Conservation (phyloP, 768 basidiomycete genomes). For the Tulasnella sp. region DNA sequence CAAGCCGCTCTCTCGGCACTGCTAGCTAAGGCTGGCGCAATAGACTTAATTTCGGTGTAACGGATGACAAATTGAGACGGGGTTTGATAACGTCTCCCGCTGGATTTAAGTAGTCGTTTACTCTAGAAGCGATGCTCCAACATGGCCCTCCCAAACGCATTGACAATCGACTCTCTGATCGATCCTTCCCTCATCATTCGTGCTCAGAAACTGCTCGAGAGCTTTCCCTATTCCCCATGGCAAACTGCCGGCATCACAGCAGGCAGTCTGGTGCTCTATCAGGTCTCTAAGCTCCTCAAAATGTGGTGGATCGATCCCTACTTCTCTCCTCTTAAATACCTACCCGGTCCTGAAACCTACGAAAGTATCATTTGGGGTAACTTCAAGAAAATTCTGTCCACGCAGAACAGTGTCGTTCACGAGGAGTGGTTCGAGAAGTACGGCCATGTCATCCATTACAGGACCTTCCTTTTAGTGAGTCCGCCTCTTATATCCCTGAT, state of each 20-base stretch:
- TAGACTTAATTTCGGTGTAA: not conserved
- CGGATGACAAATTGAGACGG: not conserved
- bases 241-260: not conserved
- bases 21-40: not conserved
- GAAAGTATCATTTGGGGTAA: constrained; percentile 16
- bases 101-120: not conserved
- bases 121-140: not conserved
- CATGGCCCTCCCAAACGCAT: not conserved
- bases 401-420: constrained; percentile 3
- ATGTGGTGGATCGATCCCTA: constrained; percentile 17
- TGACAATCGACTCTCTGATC: not conserved
- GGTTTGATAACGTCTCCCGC: no score
- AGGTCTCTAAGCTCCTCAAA: not conserved
- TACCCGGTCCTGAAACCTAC: constrained; percentile 20
- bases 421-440: constrained; percentile 17
- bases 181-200: not conserved
- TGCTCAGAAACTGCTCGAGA: not conserved
- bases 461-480: constrained; percentile 12
- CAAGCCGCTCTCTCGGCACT: not conserved
- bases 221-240: not conserved
- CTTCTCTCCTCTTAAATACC: constrained; percentile 16
- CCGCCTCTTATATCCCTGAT: no score
- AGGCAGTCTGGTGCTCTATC: not conserved
- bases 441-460: constrained; percentile 11
- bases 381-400: not conserved